Base-by-base conservation (phyloP, 2,329 filamentous ascomycete genomes). In the Neonectria punicea region DNA sequence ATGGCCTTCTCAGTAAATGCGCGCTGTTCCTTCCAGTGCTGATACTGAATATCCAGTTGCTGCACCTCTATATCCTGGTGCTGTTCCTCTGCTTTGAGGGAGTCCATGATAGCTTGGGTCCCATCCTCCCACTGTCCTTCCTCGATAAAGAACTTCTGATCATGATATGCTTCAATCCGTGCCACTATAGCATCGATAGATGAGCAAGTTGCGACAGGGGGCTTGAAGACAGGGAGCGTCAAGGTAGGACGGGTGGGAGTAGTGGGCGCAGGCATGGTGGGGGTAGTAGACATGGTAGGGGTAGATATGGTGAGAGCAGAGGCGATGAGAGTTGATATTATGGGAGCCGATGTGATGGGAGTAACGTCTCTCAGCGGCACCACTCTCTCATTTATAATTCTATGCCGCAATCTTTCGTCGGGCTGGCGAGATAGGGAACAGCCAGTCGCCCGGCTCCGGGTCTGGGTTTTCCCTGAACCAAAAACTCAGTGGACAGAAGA, bases 11-110 rank as follows among this genome's bases (percentile, higher is more conserved):
- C 46, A 49, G 46, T 49, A 25, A 49, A n/a, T 22, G 46, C 46
- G 18, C 46, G 46, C 46, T 49, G 46, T 49, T 49, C 46, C 46
- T 49, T 49, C 46, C 46, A 49, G 46, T 49, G 46, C 46, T 49
- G 18, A 22, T 25, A 49, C 46, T 49, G 18, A 49, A 49, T 49
- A 49, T 49, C 18, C 46, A 49, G 46, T 22, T 28, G 46, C 18
- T 49, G 46, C 18, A 49, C 18, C 18, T 49, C 46, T 49, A 49
- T 49, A 49, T 49, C 46, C 18, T 49, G 46, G 46, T 49, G 18
- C 46, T 49, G 46, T 49, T 49, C 46, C 46, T 49, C 11, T 49
- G 46, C 46, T 49, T 49, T 49, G 46, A 49, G 46, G 18, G 46
- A 49, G 46, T 28, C 46, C 5, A 49, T 49, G 18, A 49, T 49